Percentiles rank a stretch among this genome's conserved stretches.
Evolutionary conservation across 2,329 filamentous ascomycete species (phyloP).

Genomic region (Cytospora mali): DNA sequence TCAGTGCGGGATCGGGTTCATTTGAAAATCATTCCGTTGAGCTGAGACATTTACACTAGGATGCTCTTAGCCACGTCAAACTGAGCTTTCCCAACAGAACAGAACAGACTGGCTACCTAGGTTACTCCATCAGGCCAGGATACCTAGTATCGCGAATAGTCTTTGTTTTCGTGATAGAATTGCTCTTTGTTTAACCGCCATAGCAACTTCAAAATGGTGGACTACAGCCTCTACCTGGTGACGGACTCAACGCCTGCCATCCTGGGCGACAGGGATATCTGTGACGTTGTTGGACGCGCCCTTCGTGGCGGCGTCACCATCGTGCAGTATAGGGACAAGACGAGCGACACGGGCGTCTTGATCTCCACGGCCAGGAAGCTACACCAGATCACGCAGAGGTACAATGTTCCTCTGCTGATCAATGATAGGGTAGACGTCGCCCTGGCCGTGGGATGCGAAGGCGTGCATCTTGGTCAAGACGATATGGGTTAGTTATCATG

Average conservation of each 20-base stretch:
- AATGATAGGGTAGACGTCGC: constrained; percentile 94
- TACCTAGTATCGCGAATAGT: not conserved
- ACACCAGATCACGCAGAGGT: constrained; percentile 68
- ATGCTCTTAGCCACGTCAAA: not conserved
- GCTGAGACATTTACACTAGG: constrained; percentile 13
- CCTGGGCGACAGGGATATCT: constrained; percentile 71
- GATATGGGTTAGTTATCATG: constrained; percentile 67
- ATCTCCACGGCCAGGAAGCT: constrained; percentile 71
- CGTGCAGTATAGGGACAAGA: constrained; percentile 92
- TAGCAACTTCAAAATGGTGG: constrained; percentile 42
- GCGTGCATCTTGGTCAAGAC: constrained; percentile 93
- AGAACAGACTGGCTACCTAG: no score
- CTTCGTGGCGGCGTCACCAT: constrained; percentile 79
- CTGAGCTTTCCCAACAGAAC: not conserved
- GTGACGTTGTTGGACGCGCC: constrained; percentile 73
- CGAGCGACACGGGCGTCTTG: constrained; percentile 70
- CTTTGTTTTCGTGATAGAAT: no score
- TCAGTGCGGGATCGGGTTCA: constrained; percentile 15
- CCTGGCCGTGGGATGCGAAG: constrained; percentile 81
- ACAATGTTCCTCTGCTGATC: constrained; percentile 80
- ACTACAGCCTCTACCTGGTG: constrained; percentile 87
- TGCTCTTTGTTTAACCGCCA: not conserved
- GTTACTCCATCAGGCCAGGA: not conserved
- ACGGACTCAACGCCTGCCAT: constrained; percentile 90
- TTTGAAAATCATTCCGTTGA: constrained; percentile 6